Evolutionary conservation across 495 filamentous ascomycete genomes (phyloP), one percentile per base, ranked within the genome.

Genomic region (Trichoderma erinaceum): DNA sequence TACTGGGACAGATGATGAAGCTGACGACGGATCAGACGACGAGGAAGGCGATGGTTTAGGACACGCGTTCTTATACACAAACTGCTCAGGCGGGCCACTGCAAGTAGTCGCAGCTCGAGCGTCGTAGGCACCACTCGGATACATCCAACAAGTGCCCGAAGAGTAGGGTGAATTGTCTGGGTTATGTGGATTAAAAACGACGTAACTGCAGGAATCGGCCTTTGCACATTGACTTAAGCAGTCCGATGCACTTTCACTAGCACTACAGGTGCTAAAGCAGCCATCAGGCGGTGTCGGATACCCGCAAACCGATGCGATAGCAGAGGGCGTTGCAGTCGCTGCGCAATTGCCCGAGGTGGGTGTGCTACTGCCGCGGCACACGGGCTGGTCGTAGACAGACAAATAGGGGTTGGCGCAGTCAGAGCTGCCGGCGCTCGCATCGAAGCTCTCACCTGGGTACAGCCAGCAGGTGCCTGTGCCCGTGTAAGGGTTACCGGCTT

Each of bases 361-460:
- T 44, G 56, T 63, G 56, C 23, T 7, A n/a, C 23, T 63, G 56
- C 23, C 23, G 23, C 11, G 23, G 56, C 56, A 63, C 23, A 63
- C 56, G n/a, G 56, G 56, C 56, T 63, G 21, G 56, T 21, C 56
- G 56, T 63, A 63, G 13, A 63, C 56, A 25, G 21, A 25, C 23
- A 63, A 32, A 32, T 25, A 63, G 29, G 56, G 56, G 56, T 63
- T 63, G 56, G 21, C 56, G 56, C 56, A 63, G 56, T 63, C 56
- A 32, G 56, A 25, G 56, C 23, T 63, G 56, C 56, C 56, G 23
- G 21, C 23, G 56, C 56, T 63, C 23, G 11, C 29, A 32, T 63
- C 56, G 56, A 63, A 63, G 56, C 56, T 63, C 15, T 63, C 56
- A 25, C 56, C 56, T 32, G 56, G 56, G 56, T 63, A 63, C 56